phyloP scores from a whole-genome alignment of 2,329 filamentous ascomycete genomes.

The Fusarium nelsonii region DNA sequence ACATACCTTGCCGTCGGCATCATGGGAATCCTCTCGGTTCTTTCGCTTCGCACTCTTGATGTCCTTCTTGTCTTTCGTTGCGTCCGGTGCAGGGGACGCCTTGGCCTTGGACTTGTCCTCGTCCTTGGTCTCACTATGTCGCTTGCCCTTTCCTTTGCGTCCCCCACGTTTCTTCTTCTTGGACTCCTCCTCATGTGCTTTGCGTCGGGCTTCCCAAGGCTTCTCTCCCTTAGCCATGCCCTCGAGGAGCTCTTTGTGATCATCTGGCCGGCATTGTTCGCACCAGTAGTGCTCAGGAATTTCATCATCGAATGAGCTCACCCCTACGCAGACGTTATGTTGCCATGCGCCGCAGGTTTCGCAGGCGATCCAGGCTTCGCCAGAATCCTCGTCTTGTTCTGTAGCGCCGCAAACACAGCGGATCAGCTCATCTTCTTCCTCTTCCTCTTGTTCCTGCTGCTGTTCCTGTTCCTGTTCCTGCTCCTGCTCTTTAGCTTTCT shows the following conservation, averaged over 20 bases:
- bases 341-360: conserved; percentile 95
- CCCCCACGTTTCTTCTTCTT: conserved; percentile 69
- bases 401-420: conserved; percentile 93
- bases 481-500: conserved; percentile 67
- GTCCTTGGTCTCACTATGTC: conserved; percentile 72
- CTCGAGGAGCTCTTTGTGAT: conserved; percentile 84
- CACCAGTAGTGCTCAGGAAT: conserved; percentile 90
- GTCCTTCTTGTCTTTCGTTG: conserved; percentile 64
- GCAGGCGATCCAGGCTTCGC: conserved; percentile 95
- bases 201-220: conserved; percentile 82
- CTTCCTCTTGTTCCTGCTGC: conserved; percentile 64
- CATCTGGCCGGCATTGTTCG: conserved; percentile 86
- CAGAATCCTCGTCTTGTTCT: conserved; percentile 85
- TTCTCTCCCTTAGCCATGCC: conserved; percentile 84
- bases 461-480: conserved; percentile 64
- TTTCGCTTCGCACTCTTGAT: conserved; percentile 68
- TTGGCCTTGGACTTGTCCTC: conserved; percentile 66
- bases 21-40: conserved; percentile 67
- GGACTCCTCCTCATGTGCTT: conserved; percentile 72
- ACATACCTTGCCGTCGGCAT: conserved; percentile 64
- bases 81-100: conserved; percentile 57
- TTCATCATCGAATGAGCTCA: conserved; percentile 81
- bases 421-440: conserved; percentile 76
- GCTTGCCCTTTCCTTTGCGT: conserved; percentile 74
- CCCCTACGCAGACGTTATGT: conserved; percentile 94